Evolutionary conservation across 2,329 filamentous ascomycete genomes (phyloP), one percentile per base, ranked within the genome.

Genomic region (Sclerotinia trifoliorum): DNA sequence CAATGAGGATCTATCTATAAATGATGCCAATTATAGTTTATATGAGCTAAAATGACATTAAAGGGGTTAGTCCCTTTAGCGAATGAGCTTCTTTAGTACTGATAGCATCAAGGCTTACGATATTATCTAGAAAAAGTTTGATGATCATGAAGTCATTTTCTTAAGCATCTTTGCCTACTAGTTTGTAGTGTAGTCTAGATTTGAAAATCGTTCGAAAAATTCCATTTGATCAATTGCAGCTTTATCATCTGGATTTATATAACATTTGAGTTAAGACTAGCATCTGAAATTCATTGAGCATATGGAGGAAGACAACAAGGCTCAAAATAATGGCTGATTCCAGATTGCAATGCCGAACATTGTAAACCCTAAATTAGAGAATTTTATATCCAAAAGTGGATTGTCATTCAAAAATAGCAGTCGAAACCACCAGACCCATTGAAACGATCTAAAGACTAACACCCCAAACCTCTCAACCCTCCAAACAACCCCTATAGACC

Each of bases 401-500:
- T n/a, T 60, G 24, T 32, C n/a, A 32, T 48, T 60, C 5, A 15
- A 48, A 3, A 8, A 32, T 8, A 32, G 1, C 15, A 32, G 10
- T 48, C 10, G 2, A 19, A 26, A 19, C 8, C 5, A 60, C 24
- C 15, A 3, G 13, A 10, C 24, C 2, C 19, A 21, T n/a, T 3
- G 11, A 11, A 3, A 39, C 5, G 10, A 57, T 42, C 2, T 60
- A 5, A 10, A 48, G 3, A 15, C 39, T 15, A 17, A 13, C 21
- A 13, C 24, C 11, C 2, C 3, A 5, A 15, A 13, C 19, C 21
- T 24, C 21, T 2, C 3, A 11, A 13, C 5, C 15, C 15, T 5
- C 5, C 5, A 10, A 46, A 21, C 2, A 29, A 3, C 26, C 10
- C 13, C 2, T 15, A 1, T 32, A 1, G 1, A 15, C 21, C 1